Percentiles rank a stretch among this genome's conserved stretches.
Evolutionary conservation across 176 grass and related monocot species (phyloP).

Genomic region (Microstegium vimineum): DNA sequence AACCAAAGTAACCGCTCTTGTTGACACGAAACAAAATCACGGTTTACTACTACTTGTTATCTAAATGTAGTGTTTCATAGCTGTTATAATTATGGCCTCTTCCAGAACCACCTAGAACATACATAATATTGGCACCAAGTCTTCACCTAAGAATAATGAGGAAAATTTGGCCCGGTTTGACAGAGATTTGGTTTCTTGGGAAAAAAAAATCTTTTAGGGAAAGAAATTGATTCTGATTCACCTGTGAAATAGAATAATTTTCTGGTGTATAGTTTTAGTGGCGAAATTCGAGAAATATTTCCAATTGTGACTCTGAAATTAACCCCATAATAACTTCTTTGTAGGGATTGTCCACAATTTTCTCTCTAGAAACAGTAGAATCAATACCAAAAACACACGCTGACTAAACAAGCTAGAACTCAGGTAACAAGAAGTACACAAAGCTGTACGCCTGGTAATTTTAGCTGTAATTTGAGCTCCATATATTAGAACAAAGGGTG

Average conservation of each 20-base stretch:
- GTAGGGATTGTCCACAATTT: background rate
- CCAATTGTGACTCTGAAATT: background rate
- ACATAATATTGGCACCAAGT: background rate
- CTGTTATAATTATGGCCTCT: background rate
- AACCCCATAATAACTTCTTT: background rate
- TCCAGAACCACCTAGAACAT: background rate
- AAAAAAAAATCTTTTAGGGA: background rate
- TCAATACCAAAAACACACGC: background rate
- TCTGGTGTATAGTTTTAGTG: background rate
- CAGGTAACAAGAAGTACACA: background rate
- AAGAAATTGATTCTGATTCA: background rate
- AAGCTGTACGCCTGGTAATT: background rate
- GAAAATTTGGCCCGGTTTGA: background rate
- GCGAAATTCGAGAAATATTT: background rate
- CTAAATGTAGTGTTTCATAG: background rate
- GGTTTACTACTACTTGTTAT: background rate
- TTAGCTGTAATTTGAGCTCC: background rate
- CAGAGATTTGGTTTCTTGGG: background rate
- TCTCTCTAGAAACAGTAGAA: background rate
- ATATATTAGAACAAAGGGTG: background rate
- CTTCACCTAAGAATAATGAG: background rate
- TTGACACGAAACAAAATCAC: slow-evolving; percentile 3
- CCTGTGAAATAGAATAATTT: background rate
- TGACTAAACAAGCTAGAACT: background rate
- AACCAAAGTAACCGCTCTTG: background rate